Evolutionary conservation across 352 stramenopile species (phyloP).

Genomic region (Phytopythium litorale): DNA sequence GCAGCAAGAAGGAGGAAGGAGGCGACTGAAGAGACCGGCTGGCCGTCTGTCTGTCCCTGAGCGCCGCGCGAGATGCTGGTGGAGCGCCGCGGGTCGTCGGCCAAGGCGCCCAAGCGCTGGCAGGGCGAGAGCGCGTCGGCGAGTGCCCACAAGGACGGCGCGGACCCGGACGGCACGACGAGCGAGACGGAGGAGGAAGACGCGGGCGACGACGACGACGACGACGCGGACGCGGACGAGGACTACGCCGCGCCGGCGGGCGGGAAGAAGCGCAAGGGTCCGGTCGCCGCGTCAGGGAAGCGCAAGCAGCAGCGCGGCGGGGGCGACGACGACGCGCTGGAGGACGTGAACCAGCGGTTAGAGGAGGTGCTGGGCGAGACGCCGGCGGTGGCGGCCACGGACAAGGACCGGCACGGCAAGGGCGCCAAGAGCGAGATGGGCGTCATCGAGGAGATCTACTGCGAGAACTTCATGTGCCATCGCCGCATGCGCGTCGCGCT

Average conservation of each 20-base stretch:
- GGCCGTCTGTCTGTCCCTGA: background rate
- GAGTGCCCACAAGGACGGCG: conserved; percentile 9
- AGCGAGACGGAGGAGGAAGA: conserved; percentile 35
- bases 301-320: background rate
- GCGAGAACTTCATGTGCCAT: conserved; percentile 99
- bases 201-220: conserved; percentile 20
- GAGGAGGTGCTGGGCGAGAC: conserved; percentile 10
- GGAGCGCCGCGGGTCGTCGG: conserved; percentile 12
- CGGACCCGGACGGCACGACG: conserved; percentile 11
- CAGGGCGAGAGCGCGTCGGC: conserved; percentile 11
- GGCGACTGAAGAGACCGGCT: no score
- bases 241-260: background rate
- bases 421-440: conserved; percentile 77
- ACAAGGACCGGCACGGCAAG: conserved; percentile 24
- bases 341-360: background rate
- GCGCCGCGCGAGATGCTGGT: conserved; percentile 8
- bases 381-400: background rate
- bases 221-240: conserved; percentile 22
- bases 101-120: conserved; percentile 23
- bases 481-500: conserved; percentile 89
- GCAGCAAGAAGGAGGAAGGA: background rate
- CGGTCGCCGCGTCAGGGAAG: background rate
- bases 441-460: conserved; percentile 94
- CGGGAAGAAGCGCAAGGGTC: conserved; percentile 9
- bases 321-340: conserved; percentile 10